Base-by-base conservation (phyloP, 148 eudicot genomes). In the Chenopodium suecicum region DNA sequence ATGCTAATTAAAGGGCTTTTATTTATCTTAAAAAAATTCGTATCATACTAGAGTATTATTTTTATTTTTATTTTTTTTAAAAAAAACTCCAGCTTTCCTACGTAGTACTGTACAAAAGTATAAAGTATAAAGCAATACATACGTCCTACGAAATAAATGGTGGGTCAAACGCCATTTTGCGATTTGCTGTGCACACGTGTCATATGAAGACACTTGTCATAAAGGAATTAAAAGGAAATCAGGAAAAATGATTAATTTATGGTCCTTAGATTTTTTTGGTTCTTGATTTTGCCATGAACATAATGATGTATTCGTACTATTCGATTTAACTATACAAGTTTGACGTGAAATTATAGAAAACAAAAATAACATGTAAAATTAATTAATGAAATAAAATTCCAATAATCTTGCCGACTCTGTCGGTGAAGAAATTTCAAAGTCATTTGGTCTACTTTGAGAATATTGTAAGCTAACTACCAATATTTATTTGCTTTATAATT, bases 401-500 rank as follows among this genome's bases (percentile, higher is more conserved):
- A 68, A 13, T 2, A 34, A 69, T 69, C 50, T 68, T 68, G 67
- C 31, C 67, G 58, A 41, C 47, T 14, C 25, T 72, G 82, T 73
- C 82, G 82, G 82, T 73, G 77, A 19, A 41, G 76, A 62, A 73
- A 25, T 41, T 80, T 58, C 50, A 56, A 79, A 52, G 54, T 34
- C 52, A 41, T 14, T 14, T 77, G 54, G 37, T 56, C 68, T 2
- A 78, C 62, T 78, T 63, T 44, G 8, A 44, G 62, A 64, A 47
- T 9, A 12, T 65, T 69, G 73, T 3, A 78, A 64, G 72, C 27
- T 13, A 78, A 60, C 60, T 2, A 16, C 20, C 60, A 54, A 54
- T 5, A 54, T 12, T 54, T 54, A 16, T 54, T 54, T 12, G 60
- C 60, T 54, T 54, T 17, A 54, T 12, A 54, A n/a, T 29, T 64